phyloP scores from a whole-genome alignment of 1,284 basidiomycete genomes.

The Ustilago curta region DNA sequence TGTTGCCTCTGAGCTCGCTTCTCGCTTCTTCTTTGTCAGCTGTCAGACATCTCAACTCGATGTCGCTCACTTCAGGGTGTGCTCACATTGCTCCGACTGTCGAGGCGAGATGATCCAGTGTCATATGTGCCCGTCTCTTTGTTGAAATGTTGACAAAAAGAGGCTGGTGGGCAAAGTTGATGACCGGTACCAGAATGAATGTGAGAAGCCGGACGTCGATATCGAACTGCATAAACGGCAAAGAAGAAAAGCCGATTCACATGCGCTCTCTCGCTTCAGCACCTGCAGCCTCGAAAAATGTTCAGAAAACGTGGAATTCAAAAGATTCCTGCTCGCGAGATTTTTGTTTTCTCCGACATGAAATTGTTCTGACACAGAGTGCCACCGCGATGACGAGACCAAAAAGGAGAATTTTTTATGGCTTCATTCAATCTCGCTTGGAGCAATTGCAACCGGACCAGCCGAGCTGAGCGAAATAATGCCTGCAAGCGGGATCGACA shows the following conservation, averaged over 20 bases:
- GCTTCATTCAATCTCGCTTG: constrained; percentile 10
- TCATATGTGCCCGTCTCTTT: too few species aligned
- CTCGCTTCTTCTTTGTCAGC: neutral
- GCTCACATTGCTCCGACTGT: too few species aligned
- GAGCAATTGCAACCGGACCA: constrained; percentile 7
- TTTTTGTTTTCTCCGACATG: constrained; percentile 12
- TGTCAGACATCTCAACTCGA: constrained; percentile 3
- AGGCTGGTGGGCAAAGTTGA: neutral
- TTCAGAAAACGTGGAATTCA: constrained; percentile 4
- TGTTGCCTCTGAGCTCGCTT: neutral
- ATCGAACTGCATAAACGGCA: constrained; percentile 12
- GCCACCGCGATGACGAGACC: constrained; percentile 21
- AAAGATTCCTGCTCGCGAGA: neutral
- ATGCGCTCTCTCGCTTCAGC: constrained; percentile 12
- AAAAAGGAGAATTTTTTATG: constrained; percentile 23
- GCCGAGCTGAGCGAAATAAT: constrained; percentile 10
- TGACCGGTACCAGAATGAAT: constrained; percentile 15
- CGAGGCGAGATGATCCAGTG: too few species aligned
- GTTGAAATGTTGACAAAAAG: too few species aligned
- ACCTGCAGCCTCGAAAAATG: constrained; percentile 1
- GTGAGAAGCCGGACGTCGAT: constrained; percentile 21
- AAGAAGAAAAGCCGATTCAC: constrained; percentile 22
- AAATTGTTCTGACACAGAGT: neutral
- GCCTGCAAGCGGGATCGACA: constrained; percentile 35
- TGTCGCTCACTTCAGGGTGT: too few species aligned